These are phyloP conservation scores for Apiospora arundinis DNA, from an alignment of 2,329 filamentous ascomycete genomes.

Conservation along the genomic window DNA sequence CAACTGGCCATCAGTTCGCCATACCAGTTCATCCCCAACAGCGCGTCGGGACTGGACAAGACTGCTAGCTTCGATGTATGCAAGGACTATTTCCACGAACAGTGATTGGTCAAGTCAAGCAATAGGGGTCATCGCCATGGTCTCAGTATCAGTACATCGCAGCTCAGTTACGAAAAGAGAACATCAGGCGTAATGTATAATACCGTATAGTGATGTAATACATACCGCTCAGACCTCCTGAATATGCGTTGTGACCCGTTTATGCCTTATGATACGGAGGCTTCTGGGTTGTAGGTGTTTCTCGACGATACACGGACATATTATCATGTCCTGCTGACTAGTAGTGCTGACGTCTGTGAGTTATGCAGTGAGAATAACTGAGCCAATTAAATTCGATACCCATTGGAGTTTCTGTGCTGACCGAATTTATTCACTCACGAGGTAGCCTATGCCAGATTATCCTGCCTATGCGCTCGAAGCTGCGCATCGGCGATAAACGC, in stretches of 20 bases:
- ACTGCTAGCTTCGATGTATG: not conserved
- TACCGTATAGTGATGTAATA: not conserved
- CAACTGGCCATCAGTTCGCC: slow-evolving; percentile 6
- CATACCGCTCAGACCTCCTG: not conserved
- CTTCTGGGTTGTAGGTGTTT: not conserved
- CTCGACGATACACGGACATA: not conserved
- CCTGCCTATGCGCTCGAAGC: not conserved
- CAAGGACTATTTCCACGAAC: not conserved
- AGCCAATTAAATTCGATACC: not conserved
- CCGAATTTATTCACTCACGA: not conserved
- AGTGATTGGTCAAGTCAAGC: not conserved
- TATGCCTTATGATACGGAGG: not conserved
- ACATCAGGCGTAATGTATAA: not conserved
- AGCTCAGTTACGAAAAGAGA: not conserved
- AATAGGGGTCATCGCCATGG: not conserved
- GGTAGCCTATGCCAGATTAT: not conserved
- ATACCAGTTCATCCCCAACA: slow-evolving; percentile 16
- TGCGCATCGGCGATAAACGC: slow-evolving; percentile 15
- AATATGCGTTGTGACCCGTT: not conserved
- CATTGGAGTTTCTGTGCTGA: not conserved
- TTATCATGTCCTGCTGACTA: not conserved
- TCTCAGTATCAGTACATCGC: not conserved
- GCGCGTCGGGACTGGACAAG: slow-evolving; percentile 1
- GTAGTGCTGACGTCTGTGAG: not conserved
- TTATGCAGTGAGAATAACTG: not conserved